Base-by-base conservation (phyloP, 768 basidiomycete species). In the Lactifluus piperatus region DNA sequence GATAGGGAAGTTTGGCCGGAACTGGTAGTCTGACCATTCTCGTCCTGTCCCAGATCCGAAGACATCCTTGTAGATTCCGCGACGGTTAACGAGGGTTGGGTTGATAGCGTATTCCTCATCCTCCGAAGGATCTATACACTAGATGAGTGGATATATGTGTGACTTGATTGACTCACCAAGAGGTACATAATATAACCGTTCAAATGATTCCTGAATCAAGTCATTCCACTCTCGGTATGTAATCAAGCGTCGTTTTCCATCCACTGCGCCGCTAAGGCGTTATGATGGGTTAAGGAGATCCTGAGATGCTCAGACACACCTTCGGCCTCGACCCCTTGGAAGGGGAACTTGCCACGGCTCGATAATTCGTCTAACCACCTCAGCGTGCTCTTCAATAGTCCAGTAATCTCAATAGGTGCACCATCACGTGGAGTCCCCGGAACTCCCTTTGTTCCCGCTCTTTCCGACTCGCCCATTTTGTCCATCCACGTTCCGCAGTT, bases 401-500 rank as follows among this genome's bases (percentile, higher is more conserved):
- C 97, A 2, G 86, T 93, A 63, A 98, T 97, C 73, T 99, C 97
- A 39, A 99, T 78, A 0, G 97, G 94, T 0, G 95, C 90, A 9
- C 97, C 97, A 68, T 98, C 94, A 64, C 97, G 79, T 1, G 97
- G 94, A 0, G 94, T 95, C 10, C 92, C 97, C n/a, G 97, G 97
- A 30, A 88, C 72, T 29, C 97, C 97, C 72, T 94, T 97, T 54
- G 88, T 97, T 1, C 93, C 91, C 4, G 97, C 95, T 66, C 84
- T 90, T 59, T 76, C 77, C 2, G 90, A 93, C 69, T 95, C 93
- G 45, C 97, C 97, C 92, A 94, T 94, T 79, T 95, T 95, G 75
- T 95, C 93, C 93, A 93, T 93, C 93, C 93, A 95, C 1, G 93
- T 94, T 11, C 93, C 93, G 69, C 93, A 94, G 66, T 95, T 95